Conservation (phyloP, 495 filamentous ascomycete species). For the Penicillium coffeae region DNA sequence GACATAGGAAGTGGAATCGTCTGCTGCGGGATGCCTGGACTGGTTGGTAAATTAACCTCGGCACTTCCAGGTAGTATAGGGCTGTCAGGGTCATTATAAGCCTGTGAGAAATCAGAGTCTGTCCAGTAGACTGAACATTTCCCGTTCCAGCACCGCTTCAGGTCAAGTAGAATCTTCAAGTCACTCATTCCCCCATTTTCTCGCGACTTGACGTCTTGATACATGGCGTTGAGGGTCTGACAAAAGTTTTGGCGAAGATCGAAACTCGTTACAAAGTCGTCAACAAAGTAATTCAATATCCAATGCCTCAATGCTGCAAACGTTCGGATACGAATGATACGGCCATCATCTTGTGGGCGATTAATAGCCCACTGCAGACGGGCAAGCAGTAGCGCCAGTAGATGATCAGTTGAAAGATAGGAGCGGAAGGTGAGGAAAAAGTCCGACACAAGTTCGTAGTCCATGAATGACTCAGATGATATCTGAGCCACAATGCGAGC, state of each 20-base stretch:
- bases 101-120: conserved; percentile 53
- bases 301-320: conserved; percentile 97
- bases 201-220: conserved; percentile 54
- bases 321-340: conserved; percentile 87
- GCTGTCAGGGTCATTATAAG: conserved; percentile 55
- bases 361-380: conserved; percentile 84
- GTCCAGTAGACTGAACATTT: conserved; percentile 90
- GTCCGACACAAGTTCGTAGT: conserved; percentile 96
- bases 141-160: conserved; percentile 96
- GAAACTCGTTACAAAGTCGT: conserved; percentile 88
- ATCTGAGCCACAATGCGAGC: conserved; percentile 95
- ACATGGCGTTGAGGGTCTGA: conserved; percentile 72
- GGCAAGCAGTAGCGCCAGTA: conserved; percentile 78
- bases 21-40: conserved; percentile 16
- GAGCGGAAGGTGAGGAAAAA: conserved; percentile 95
- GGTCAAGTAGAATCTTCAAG: conserved; percentile 84
- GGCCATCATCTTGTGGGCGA: conserved; percentile 75
- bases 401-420: conserved; percentile 71
- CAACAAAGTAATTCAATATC: conserved; percentile 96
- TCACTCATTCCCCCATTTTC: conserved; percentile 63
- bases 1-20: not conserved
- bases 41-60: conserved; percentile 13
- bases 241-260: conserved; percentile 78
- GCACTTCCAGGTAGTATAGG: conserved; percentile 74
- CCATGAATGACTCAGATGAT: conserved; percentile 90